Evolutionary conservation across 495 filamentous ascomycete genomes (phyloP), one percentile per base, ranked within the genome.

Genomic region (Eremomyces bilateralis): DNA sequence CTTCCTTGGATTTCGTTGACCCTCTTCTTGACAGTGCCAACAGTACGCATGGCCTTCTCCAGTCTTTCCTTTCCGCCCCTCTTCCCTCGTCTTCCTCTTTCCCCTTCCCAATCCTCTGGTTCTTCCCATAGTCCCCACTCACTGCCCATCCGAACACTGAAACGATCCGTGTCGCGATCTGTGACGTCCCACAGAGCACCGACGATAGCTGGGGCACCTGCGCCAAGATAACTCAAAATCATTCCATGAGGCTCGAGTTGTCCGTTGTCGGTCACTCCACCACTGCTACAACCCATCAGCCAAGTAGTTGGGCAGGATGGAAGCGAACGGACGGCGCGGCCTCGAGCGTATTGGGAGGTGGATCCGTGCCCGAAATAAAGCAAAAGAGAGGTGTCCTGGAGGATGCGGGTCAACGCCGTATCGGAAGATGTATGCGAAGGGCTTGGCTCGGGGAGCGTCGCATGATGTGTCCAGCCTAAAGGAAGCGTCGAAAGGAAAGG

Each of bases 181-280:
- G 90, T 97, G 15, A 97, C 88, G 53, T 97, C 88, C 88, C 88
- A 97, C 22, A 97, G 60, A 3, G 79, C 92, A 15, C 78, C 85
- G 0, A 94, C 70, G 13, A 94, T 62, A 6, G 84, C 81, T 11
- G 45, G 48, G 11, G 44, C 34, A 4, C 84, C 85, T 0, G 81
- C 81, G 22, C 83, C 66, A 53, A 95, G 68, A 54, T 94, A 95
- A 40, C 80, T 79, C 53, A 83, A 68, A n/a, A 80, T 75, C 21
- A 80, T 81, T 0, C 88, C 88, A 44, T 78, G 75, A 1, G 78
- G 75, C 48, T 93, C 81, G 46, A 90, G 91, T 40, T 88, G 73
- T 17, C 85, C 88, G 0, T 72, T 66, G 44, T 92, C 78, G 4
- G 67, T 69, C 33, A 94, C 57, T 6, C 65, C 62, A 0, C 77